Base-by-base conservation (phyloP, 1,284 basidiomycete genomes). In the Agroathelia rolfsii region DNA sequence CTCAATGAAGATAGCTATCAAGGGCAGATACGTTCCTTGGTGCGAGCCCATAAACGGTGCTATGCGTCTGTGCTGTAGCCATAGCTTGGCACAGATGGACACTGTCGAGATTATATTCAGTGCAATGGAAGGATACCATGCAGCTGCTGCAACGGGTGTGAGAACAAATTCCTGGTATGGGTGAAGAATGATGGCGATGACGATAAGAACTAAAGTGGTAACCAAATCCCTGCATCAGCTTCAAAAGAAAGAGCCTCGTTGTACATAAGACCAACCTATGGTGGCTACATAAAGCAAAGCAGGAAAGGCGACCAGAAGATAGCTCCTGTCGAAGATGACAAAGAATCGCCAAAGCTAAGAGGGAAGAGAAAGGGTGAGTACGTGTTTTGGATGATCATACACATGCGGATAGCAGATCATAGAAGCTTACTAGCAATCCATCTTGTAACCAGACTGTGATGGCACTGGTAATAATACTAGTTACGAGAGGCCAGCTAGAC, bases 261-360 rank as follows among this genome's bases (percentile, higher is more conserved):
- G n/a, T n/a, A n/a, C n/a, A n/a, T n/a, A n/a, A n/a, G n/a, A n/a
- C n/a, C n/a, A n/a, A n/a, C n/a, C n/a, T n/a, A n/a, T n/a, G n/a
- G n/a, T n/a, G n/a, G n/a, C n/a, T n/a, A n/a, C n/a, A n/a, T n/a
- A n/a, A n/a, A n/a, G n/a, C n/a, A n/a, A n/a, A n/a, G n/a, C n/a
- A n/a, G n/a, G n/a, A n/a, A n/a, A 58, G 3, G 62, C 62, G 4
- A 47, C 35, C 1, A 30, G 15, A 3, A 41, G 47, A 5, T 59
- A 58, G 5, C 56, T 55, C 5, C 56, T 56, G 4, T 48, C 44
- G 62, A 62, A 67, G 18, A 67, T 65, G 20, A 63, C 55, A 56
- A 57, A 65, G 41, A 61, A 64, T 15, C 64, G 50, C 63, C 63
- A 65, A 11, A 64, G 45, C 62, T 66, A n/a, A n/a, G n/a, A n/a